Percentiles rank a stretch among this genome's conserved stretches.
Evolutionary conservation across 2,329 filamentous ascomycete species (phyloP).

Genomic region (Bipolaris zeicola): DNA sequence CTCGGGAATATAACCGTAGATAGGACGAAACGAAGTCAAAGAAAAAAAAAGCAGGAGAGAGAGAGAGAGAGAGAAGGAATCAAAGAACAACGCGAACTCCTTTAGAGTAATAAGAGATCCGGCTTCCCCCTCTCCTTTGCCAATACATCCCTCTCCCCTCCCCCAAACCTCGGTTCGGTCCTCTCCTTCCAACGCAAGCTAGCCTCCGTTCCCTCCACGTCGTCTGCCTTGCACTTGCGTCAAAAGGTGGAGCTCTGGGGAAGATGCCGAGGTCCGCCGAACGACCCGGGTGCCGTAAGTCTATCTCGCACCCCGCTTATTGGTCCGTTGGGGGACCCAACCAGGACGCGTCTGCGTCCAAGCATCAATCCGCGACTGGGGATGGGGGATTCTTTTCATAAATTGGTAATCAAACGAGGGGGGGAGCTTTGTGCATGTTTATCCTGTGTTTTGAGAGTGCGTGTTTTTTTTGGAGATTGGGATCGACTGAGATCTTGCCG

Average conservation of each 20-base stretch:
- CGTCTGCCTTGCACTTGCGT: constrained; percentile 16
- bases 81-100: background rate
- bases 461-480: no score
- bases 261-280: constrained; percentile 27
- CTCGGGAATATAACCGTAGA: background rate
- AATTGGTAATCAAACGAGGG: no score
- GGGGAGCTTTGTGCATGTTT: no score
- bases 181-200: constrained; percentile 22
- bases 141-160: no score
- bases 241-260: constrained; percentile 26
- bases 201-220: constrained; percentile 20
- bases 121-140: no score
- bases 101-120: no score
- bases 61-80: background rate
- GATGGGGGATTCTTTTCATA: background rate
- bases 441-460: no score
- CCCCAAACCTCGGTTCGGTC: constrained; percentile 17
- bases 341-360: no score
- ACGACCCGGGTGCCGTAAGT: background rate
- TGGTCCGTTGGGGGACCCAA: background rate
- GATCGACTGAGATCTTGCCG: no score
- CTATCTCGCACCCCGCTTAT: background rate
- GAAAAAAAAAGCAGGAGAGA: background rate
- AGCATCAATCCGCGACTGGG: background rate
- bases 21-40: background rate